phyloP scores from a whole-genome alignment of 768 basidiomycete species.

The Phanerodontia chrysosporium region DNA sequence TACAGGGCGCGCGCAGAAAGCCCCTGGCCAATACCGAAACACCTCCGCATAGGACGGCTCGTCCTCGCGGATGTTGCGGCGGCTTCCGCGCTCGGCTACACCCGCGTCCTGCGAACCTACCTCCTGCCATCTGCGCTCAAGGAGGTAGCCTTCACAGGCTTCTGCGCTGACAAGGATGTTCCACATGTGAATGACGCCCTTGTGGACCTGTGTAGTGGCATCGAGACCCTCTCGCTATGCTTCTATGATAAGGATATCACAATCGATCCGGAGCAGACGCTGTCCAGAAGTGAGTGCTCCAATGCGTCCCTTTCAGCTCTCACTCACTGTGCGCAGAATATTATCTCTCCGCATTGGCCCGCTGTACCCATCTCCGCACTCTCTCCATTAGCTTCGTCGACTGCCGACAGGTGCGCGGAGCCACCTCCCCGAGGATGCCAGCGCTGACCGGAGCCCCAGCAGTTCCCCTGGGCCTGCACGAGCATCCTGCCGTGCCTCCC shows the following conservation, averaged over 20 bases:
- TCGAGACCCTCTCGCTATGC: not conserved
- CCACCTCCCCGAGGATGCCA: not conserved
- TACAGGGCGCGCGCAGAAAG: not conserved
- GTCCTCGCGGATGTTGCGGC: not conserved
- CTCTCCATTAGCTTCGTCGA: not conserved
- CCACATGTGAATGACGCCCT: not conserved
- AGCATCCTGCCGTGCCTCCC: not conserved
- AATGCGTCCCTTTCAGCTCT: not conserved
- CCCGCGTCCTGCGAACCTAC: not conserved
- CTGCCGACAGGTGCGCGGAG: not conserved
- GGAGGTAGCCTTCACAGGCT: not conserved
- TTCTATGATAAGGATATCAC: not conserved
- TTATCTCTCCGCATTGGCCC: not conserved
- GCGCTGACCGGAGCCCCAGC: not conserved
- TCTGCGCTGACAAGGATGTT: not conserved
- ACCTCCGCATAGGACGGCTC: not conserved
- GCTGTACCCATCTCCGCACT: not conserved
- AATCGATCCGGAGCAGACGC: not conserved
- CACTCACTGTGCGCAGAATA: not conserved
- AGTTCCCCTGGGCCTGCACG: not conserved
- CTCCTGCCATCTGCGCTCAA: not conserved
- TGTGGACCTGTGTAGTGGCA: not conserved
- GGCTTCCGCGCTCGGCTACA: not conserved
- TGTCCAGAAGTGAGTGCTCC: not conserved
- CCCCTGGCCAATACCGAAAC: not conserved